Evolutionary conservation across 257 asterid genomes (phyloP).

Genomic region (Voacanga thouarsii): DNA sequence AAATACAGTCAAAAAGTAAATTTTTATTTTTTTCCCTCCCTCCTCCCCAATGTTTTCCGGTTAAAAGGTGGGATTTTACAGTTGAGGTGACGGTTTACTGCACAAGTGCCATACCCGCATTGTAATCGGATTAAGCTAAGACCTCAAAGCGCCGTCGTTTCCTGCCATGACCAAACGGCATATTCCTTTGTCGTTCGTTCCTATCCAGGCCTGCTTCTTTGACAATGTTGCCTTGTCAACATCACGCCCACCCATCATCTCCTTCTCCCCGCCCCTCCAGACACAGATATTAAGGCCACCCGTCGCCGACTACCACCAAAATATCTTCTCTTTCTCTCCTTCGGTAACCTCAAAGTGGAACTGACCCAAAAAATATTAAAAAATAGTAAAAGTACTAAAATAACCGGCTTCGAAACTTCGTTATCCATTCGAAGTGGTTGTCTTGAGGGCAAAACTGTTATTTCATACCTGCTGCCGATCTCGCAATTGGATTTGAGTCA

Average conservation of each 20-base stretch:
- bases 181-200: background rate
- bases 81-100: too few relatives aligned
- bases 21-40: too few relatives aligned
- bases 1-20: too few relatives aligned
- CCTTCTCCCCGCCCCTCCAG: background rate
- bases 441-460: conserved; percentile 7
- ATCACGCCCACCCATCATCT: conserved; percentile 2
- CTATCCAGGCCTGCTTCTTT: background rate
- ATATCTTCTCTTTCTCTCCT: background rate
- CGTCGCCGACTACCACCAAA: conserved; percentile 13
- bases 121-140: too few relatives aligned
- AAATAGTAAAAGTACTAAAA: background rate
- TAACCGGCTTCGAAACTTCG: background rate
- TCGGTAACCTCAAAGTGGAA: background rate
- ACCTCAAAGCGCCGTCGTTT: background rate
- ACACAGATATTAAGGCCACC: background rate
- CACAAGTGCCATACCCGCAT: too few relatives aligned
- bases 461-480: conserved; percentile 13
- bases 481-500: conserved; percentile 18
- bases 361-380: background rate
- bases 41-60: too few relatives aligned
- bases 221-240: conserved; percentile 1
- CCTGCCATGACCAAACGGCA: background rate
- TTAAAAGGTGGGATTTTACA: too few relatives aligned
- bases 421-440: conserved; percentile 1